Conservation (phyloP, 352 stramenopile genomes). For the Phytophthora foliorum region DNA sequence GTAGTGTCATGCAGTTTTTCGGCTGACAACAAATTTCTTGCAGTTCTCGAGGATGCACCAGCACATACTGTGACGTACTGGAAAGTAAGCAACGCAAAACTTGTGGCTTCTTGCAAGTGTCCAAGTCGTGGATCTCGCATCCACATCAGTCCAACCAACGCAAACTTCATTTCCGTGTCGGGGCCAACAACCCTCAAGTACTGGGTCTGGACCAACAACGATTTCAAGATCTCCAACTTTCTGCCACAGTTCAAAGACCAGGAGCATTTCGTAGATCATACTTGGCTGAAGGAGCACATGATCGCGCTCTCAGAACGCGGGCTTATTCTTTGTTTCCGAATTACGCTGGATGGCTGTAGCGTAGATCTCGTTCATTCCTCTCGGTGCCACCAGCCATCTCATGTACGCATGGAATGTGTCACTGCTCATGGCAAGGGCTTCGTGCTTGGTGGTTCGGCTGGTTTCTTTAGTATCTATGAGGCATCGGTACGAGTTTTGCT, state of each 20-base stretch:
- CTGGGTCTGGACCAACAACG: conserved; percentile 81
- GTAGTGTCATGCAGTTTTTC: conserved; percentile 80
- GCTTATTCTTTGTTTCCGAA: conserved; percentile 71
- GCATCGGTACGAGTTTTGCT: conserved; percentile 49
- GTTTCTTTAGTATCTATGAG: conserved; percentile 85
- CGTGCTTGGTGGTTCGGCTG: conserved; percentile 72
- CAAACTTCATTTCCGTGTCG: conserved; percentile 81
- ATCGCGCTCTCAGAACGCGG: conserved; percentile 75
- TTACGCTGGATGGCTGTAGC: conserved; percentile 53
- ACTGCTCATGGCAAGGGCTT: conserved; percentile 76
- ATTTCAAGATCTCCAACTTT: conserved; percentile 86
- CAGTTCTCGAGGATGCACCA: conserved; percentile 75
- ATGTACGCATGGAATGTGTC: conserved; percentile 79
- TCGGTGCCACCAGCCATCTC: conserved; percentile 71
- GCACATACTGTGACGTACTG: conserved; percentile 81
- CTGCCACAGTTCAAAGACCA: conserved; percentile 78
- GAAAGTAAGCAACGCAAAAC: conserved; percentile 83
- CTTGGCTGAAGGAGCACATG: conserved; percentile 82
- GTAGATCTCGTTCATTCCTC: conserved; percentile 79
- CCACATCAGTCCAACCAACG: conserved; percentile 74
- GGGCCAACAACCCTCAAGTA: conserved; percentile 82
- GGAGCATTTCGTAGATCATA: conserved; percentile 85
- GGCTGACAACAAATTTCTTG: conserved; percentile 81
- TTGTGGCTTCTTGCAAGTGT: conserved; percentile 75
- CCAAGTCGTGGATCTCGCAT: conserved; percentile 73